These are phyloP conservation scores for Xylaria arbuscula DNA, from an alignment of 2,329 filamentous ascomycete genomes.

Conservation along the genomic window DNA sequence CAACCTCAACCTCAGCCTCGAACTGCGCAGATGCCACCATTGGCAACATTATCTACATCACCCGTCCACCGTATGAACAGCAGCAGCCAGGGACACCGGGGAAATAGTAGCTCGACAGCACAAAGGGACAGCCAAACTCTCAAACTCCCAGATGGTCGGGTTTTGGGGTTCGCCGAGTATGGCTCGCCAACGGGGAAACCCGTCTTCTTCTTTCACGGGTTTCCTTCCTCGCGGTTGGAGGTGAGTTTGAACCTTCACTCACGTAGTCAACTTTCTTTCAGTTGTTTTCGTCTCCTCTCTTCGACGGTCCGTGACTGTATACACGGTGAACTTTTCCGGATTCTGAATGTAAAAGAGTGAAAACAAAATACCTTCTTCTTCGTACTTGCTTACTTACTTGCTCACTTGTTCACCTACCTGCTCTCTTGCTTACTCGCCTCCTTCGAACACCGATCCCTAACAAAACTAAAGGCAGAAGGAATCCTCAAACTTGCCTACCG, in stretches of 20 bases:
- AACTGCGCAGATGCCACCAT: background rate
- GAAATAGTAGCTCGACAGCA: background rate
- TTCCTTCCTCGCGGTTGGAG: conserved; percentile 29
- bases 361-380: too few species aligned
- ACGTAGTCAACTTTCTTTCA: background rate
- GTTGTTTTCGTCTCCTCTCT: background rate
- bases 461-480: conserved; percentile 11
- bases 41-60: background rate
- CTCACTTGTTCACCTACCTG: background rate
- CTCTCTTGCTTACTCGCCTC: background rate
- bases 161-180: conserved; percentile 30
- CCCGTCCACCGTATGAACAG: background rate
- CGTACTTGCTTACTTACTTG: background rate
- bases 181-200: conserved; percentile 31
- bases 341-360: too few species aligned
- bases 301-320: background rate
- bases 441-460: background rate
- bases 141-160: conserved; percentile 21
- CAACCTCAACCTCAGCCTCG: background rate
- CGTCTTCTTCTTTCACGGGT: conserved; percentile 31
- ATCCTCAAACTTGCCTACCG: conserved; percentile 24
- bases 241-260: background rate
- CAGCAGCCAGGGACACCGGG: background rate
- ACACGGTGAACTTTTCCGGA: background rate
- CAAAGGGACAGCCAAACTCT: conserved; percentile 24